These are phyloP conservation scores for Artemisia annua DNA, from an alignment of 129 eudicot species.

Conservation along the genomic window DNA sequence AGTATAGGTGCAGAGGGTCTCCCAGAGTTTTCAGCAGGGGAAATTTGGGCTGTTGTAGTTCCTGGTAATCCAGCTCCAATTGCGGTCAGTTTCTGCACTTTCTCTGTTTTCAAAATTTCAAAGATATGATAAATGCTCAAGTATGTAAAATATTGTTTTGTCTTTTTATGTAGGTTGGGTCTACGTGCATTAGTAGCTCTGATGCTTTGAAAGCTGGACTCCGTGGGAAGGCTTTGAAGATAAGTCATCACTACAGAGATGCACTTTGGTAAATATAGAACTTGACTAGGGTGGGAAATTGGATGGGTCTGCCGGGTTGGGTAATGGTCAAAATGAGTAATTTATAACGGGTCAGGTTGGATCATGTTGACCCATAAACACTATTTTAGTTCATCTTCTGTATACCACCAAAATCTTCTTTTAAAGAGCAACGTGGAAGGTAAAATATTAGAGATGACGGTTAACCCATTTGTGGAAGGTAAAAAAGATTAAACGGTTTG, in stretches of 20 bases:
- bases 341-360: not conserved
- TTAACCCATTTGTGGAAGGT: not conserved
- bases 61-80: conserved; percentile 95
- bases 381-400: not conserved
- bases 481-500: not conserved
- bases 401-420: not conserved
- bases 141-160: not conserved
- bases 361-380: not conserved
- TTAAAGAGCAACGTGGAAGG: not conserved
- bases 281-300: not conserved
- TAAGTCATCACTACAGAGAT: conserved; percentile 70
- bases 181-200: conserved; percentile 76
- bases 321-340: not conserved
- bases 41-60: conserved; percentile 89
- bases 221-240: conserved; percentile 88
- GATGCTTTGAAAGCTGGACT: conserved; percentile 89
- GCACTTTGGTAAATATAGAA: conserved; percentile 65
- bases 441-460: not conserved
- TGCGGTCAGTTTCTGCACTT: conserved; percentile 52
- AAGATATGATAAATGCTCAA: not conserved
- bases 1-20: conserved; percentile 62
- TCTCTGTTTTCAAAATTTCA: not conserved
- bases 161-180: conserved; percentile 67
- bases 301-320: not conserved
- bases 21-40: conserved; percentile 70